Conservation (phyloP, 768 basidiomycete genomes). For the Antrodiella citrinella region DNA sequence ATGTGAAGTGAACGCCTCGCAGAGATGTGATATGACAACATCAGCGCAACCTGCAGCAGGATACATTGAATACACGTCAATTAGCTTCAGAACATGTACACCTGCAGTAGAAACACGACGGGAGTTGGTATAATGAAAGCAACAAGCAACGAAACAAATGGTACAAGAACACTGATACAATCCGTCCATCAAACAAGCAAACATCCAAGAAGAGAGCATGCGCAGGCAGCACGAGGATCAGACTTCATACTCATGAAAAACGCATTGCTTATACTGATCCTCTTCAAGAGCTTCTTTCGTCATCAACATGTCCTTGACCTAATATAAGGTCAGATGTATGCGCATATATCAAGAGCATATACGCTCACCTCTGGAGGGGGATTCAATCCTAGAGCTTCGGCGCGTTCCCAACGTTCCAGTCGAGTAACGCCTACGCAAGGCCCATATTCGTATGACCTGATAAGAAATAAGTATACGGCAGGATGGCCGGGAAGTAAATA, state of each 20-base stretch:
- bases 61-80: too few species aligned
- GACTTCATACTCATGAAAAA: slow-evolving; percentile 44
- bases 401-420: slow-evolving; percentile 83
- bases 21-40: too few species aligned
- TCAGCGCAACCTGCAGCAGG: too few species aligned
- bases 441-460: slow-evolving; percentile 70
- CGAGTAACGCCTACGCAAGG: slow-evolving; percentile 76
- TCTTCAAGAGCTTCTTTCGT: slow-evolving; percentile 57
- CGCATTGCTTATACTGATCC: slow-evolving; percentile 47
- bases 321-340: not conserved
- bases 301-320: slow-evolving; percentile 75
- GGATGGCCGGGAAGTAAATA: not conserved
- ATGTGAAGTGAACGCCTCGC: too few species aligned
- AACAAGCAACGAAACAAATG: too few species aligned
- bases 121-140: too few species aligned
- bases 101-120: too few species aligned
- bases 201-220: slow-evolving; percentile 1
- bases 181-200: too few species aligned
- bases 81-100: too few species aligned
- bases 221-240: slow-evolving; percentile 3
- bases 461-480: not conserved
- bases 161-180: too few species aligned
- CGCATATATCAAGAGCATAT: not conserved
- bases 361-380: slow-evolving; percentile 68
- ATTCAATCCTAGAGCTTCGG: slow-evolving; percentile 64